Percentiles rank a stretch among this genome's conserved stretches.
phyloP scores from a whole-genome alignment of 805 yeast species.

The Kodamaea kakaduensis region DNA sequence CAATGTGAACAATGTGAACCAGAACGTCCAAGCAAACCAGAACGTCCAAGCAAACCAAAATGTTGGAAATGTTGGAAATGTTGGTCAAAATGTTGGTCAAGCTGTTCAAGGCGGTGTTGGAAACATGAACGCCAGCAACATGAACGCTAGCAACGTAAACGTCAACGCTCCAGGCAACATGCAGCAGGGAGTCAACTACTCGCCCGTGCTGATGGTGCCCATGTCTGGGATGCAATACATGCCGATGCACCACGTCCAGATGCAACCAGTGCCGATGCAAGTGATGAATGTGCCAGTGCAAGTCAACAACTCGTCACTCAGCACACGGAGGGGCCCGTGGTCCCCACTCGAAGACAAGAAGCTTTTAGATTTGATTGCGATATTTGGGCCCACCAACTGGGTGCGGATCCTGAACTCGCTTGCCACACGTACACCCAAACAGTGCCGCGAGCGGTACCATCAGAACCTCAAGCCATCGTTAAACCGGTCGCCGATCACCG shows the following conservation, averaged over 20 bases:
- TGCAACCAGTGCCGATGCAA: conserved; percentile 4
- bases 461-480: conserved; percentile 85
- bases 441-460: conserved; percentile 87
- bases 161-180: no score
- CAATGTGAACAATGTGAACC: no score
- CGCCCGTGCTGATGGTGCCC: no score
- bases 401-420: conserved; percentile 73
- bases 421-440: conserved; percentile 82
- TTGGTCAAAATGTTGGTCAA: no score
- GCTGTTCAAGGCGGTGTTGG: no score
- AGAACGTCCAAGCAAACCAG: no score
- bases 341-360: conserved; percentile 77
- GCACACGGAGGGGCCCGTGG: conserved; percentile 78
- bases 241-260: conserved; percentile 2
- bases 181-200: no score
- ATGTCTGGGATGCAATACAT: no score
- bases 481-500: conserved; percentile 76
- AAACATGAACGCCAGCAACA: no score
- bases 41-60: no score
- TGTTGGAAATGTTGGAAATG: no score
- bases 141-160: no score
- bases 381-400: conserved; percentile 84
- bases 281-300: conserved; percentile 9
- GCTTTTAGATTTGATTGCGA: conserved; percentile 61
- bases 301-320: conserved; percentile 5